Conservation (phyloP, 331 rosid species). For the Prunus yedoensis region DNA sequence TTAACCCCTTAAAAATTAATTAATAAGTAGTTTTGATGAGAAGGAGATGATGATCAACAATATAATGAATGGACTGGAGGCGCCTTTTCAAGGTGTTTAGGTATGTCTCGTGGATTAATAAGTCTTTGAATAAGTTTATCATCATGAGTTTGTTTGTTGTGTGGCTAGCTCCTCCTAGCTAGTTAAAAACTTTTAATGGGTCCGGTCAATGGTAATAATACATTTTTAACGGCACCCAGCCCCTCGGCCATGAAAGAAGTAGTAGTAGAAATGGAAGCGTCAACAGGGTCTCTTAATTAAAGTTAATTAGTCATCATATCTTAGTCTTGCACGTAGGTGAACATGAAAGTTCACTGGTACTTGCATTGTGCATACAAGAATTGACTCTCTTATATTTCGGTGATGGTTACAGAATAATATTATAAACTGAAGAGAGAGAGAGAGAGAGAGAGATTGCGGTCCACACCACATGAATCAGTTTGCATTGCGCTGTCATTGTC, state of each 20-base stretch:
- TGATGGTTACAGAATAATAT: too few species aligned
- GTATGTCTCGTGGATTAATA: not conserved
- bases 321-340: not conserved
- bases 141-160: too few species aligned
- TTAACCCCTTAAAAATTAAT: not conserved
- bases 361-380: not conserved
- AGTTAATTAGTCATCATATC: too few species aligned
- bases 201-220: too few species aligned
- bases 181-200: not conserved
- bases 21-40: not conserved
- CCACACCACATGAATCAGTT: not conserved
- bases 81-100: not conserved
- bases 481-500: not conserved
- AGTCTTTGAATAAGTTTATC: not conserved
- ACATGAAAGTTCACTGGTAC: slow-evolving; percentile 8
- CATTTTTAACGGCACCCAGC: too few species aligned
- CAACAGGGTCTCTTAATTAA: not conserved
- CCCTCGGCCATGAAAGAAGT: not conserved
- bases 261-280: not conserved
- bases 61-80: not conserved
- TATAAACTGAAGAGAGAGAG: not conserved
- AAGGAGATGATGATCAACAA: not conserved
- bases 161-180: too few species aligned
- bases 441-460: not conserved
- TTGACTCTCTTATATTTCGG: too few species aligned